phyloP scores from a whole-genome alignment of 2,329 filamentous ascomycete genomes.

The Beauveria caledonica region DNA sequence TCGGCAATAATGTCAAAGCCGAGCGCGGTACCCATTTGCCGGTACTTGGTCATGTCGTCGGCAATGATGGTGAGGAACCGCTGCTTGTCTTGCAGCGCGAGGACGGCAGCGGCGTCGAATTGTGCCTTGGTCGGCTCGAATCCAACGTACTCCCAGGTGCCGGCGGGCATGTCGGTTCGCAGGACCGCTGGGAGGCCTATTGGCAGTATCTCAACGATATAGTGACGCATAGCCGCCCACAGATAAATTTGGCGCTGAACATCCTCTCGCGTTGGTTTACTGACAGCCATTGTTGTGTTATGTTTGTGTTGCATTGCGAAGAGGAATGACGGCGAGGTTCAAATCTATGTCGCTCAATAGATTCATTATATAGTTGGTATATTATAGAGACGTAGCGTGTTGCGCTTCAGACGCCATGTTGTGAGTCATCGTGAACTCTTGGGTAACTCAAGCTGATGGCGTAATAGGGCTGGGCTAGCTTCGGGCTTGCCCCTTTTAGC shows the following conservation, averaged over 20 bases:
- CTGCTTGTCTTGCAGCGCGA: not conserved
- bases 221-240: conserved; percentile 6
- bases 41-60: not conserved
- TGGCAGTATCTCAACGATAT: not conserved
- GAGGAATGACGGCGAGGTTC: too few species aligned
- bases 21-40: not conserved
- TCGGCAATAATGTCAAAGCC: conserved; percentile 4
- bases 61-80: conserved; percentile 5
- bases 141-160: conserved; percentile 4
- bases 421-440: not conserved
- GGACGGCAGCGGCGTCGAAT: not conserved
- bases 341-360: too few species aligned
- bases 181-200: not conserved
- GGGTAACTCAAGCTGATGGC: not conserved
- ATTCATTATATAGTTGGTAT: too few species aligned
- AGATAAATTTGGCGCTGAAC: not conserved
- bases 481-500: not conserved
- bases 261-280: not conserved
- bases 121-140: conserved; percentile 1
- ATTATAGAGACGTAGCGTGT: too few species aligned
- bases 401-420: not conserved
- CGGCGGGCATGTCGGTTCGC: conserved; percentile 5
- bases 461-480: not conserved
- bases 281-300: not conserved
- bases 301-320: not conserved